Evolutionary conservation across 2,329 filamentous ascomycete genomes (phyloP), one percentile per base, ranked within the genome.

Genomic region (Pseudogymnoascus sp.): DNA sequence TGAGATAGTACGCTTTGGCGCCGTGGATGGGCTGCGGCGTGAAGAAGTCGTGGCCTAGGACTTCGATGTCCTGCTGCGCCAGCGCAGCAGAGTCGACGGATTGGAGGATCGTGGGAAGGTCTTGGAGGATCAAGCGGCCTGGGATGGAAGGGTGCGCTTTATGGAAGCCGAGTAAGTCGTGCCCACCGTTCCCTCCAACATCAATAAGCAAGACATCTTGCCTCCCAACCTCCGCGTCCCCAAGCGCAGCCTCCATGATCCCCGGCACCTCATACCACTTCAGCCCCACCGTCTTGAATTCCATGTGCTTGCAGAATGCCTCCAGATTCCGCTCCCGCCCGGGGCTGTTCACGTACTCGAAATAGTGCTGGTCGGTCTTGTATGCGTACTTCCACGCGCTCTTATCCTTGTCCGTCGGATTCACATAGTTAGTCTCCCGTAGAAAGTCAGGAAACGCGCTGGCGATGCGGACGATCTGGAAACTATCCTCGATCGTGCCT

Each of bases 31-130:
- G 74, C 60, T 77, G 73, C 0, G 69, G 66, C 2, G 68, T 65
- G 65, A 76, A 76, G 67, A 76, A 74, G 57, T 73, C 70, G 62
- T 76, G 69, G 3, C 64, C 64, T 64, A 72, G 66, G 1, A 63
- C 63, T 38, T 69, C 69, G 57, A 76, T 71, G 33, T 68, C 23
- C 19, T 53, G 61, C 10, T 50, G 26, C 13, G 40, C 8, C 7
- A 35, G 6, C n/a, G 40, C 17, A 10, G 38, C 26, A 47, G 35
- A 62, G 26, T 31, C 33, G n/a, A 57, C 6, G n/a, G 23, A 53
- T 21, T 53, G 17, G 23, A 65, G 64, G 15, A 40, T 57, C 11
- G 26, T 6, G 2, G 63, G 63, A 2, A 65, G 36, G 28, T 67
- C 65, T 31, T 67, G 65, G 15, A 67, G 47, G 3, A 66, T 57